phyloP scores from a whole-genome alignment of 1,139 yeast genomes.

The Candida glucosophila region DNA sequence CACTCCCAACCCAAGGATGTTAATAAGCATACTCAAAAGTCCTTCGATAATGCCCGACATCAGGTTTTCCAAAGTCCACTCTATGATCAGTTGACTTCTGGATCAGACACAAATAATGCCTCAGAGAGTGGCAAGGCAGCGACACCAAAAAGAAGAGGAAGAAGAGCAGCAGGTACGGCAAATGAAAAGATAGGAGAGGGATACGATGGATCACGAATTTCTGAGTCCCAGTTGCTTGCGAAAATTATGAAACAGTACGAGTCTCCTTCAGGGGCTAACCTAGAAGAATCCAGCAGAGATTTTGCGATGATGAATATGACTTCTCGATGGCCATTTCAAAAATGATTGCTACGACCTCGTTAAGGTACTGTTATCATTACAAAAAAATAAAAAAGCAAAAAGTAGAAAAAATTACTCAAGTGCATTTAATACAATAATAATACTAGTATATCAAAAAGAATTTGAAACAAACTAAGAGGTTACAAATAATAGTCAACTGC shows the following conservation, averaged over 20 bases:
- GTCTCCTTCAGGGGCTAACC: constrained; percentile 31
- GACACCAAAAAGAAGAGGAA: constrained; percentile 13
- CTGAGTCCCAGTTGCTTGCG: constrained; percentile 34
- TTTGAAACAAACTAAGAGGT: neutral
- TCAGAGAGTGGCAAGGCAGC: constrained; percentile 12
- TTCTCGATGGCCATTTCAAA: constrained; percentile 26
- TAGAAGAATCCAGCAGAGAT: constrained; percentile 28
- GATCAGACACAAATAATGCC: constrained; percentile 29
- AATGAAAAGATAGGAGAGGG: too few relatives aligned
- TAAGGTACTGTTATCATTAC: neutral
- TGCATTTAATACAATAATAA: neutral
- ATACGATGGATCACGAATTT: constrained; percentile 18
- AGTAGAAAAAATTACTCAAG: neutral
- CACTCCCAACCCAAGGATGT: constrained; percentile 12
- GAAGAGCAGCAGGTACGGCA: constrained; percentile 12
- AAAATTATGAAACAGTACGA: constrained; percentile 37
- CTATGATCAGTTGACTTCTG: constrained; percentile 34
- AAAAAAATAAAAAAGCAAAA: neutral
- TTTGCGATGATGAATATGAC: constrained; percentile 29
- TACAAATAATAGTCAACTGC: constrained; percentile 1
- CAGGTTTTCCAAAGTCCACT: constrained; percentile 33
- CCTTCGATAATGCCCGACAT: constrained; percentile 20
- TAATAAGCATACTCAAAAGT: constrained; percentile 6
- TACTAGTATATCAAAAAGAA: neutral
- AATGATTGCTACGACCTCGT: neutral